A percentile compares a stretch with the other conserved stretches of the same genome.
phyloP scores from a whole-genome alignment of 352 stramenopile species.

The Globisporangium rhizosaccharum region DNA sequence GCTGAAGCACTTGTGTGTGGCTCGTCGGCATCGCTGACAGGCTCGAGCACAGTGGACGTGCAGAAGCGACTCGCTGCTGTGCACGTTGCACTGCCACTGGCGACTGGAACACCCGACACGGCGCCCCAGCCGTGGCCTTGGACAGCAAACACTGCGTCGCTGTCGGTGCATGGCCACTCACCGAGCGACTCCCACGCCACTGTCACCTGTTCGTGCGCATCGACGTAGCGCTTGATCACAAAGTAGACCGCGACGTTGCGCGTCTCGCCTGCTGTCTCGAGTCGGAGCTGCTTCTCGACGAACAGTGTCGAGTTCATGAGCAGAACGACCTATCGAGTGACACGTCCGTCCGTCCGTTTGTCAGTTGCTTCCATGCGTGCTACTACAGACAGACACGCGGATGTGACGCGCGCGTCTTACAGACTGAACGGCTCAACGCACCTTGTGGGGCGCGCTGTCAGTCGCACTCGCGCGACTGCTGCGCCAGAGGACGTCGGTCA shows the following conservation, averaged over 20 bases:
- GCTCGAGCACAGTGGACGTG: constrained; percentile 6
- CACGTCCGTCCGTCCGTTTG: too few species aligned
- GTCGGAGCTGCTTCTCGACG: constrained; percentile 3
- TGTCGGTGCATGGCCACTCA: constrained; percentile 5
- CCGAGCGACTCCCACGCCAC: constrained; percentile 4
- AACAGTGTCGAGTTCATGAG: constrained; percentile 2
- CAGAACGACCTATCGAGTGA: background rate
- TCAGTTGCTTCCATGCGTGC: too few species aligned
- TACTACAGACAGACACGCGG: too few species aligned
- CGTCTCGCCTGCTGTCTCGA: background rate
- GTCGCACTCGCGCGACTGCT: too few species aligned
- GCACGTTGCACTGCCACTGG: background rate
- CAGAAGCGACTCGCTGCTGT: background rate
- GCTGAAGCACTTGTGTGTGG: background rate
- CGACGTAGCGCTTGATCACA: constrained; percentile 1
- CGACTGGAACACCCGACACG: background rate
- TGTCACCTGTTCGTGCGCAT: background rate
- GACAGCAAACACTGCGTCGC: background rate
- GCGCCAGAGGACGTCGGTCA: constrained; percentile 2
- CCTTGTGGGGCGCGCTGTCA: too few species aligned
- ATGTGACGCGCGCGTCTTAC: too few species aligned
- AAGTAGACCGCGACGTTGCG: background rate
- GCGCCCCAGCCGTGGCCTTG: constrained; percentile 7
- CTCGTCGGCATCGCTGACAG: background rate
- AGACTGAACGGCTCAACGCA: too few species aligned